Conservation (phyloP, 2,329 filamentous ascomycete genomes). For the Neonectria ditissima region DNA sequence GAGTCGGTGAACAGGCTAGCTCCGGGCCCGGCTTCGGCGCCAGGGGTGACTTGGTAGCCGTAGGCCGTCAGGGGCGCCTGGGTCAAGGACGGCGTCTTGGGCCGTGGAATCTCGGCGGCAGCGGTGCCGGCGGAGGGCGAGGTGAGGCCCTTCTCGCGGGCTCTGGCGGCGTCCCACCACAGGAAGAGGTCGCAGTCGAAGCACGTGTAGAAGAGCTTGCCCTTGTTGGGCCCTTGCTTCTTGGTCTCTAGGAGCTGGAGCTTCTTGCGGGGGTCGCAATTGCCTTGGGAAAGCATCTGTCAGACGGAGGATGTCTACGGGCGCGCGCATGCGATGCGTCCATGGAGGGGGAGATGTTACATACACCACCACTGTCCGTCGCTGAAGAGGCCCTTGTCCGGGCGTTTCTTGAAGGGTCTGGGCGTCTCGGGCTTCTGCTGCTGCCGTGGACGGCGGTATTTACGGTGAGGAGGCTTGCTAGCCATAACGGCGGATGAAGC, state of each 20-base stretch:
- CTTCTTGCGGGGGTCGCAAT: conserved; percentile 56
- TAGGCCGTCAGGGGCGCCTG: conserved; percentile 47
- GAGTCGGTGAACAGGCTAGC: conserved; percentile 23
- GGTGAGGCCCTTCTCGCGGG: conserved; percentile 44
- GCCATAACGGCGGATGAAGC: conserved; percentile 4
- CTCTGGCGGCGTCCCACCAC: conserved; percentile 55
- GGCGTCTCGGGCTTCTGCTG: conserved; percentile 37
- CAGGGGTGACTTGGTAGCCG: conserved; percentile 38
- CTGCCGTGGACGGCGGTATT: conserved; percentile 12
- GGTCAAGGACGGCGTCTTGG: conserved; percentile 46
- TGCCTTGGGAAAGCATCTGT: conserved; percentile 47
- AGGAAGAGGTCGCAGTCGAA: conserved; percentile 59
- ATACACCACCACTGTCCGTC: conserved; percentile 54
- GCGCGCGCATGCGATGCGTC: background rate
- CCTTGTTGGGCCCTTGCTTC: conserved; percentile 54
- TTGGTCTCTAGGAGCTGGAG: conserved; percentile 53
- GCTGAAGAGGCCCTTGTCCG: conserved; percentile 48
- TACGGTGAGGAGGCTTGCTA: conserved; percentile 6
- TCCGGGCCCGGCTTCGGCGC: background rate
- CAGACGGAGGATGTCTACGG: background rate
- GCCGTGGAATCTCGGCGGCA: conserved; percentile 27
- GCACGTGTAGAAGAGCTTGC: conserved; percentile 58
- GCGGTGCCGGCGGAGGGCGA: conserved; percentile 18
- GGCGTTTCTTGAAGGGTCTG: conserved; percentile 46
- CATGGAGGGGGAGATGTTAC: conserved; percentile 22